phyloP scores from a whole-genome alignment of 768 basidiomycete genomes.

The Candolleomyces efflorescens region DNA sequence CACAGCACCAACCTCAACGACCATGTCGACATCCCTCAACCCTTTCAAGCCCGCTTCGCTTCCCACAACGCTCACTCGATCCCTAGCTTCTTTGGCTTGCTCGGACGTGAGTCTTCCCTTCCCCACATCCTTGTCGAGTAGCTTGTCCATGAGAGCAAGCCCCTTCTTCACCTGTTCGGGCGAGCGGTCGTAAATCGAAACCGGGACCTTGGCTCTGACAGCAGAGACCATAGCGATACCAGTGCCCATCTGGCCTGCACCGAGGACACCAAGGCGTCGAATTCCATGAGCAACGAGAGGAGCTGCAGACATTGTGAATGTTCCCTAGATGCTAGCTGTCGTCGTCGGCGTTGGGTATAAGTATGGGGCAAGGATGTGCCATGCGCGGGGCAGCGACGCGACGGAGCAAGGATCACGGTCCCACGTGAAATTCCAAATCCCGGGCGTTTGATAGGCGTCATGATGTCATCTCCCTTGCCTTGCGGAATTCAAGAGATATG shows the following conservation, averaged over 20 bases:
- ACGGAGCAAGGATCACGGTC: slow-evolving; percentile 8
- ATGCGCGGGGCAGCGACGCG: slow-evolving; percentile 1
- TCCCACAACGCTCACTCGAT: slow-evolving; percentile 59
- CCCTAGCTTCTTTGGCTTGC: slow-evolving; percentile 71
- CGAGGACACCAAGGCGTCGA: slow-evolving; percentile 70
- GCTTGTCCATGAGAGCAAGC: slow-evolving; percentile 68
- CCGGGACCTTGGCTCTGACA: slow-evolving; percentile 79
- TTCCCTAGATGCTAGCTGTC: not conserved
- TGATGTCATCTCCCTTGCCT: not conserved
- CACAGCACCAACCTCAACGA: slow-evolving; percentile 66
- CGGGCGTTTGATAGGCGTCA: not conserved
- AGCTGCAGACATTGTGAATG: slow-evolving; percentile 35
- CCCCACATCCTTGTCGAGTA: slow-evolving; percentile 83
- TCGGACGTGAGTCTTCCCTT: slow-evolving; percentile 72
- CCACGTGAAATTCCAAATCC: slow-evolving; percentile 4
- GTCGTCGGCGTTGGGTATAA: not conserved
- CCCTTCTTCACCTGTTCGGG: slow-evolving; percentile 70
- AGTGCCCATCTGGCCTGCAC: slow-evolving; percentile 86
- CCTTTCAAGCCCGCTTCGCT: slow-evolving; percentile 44
- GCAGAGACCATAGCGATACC: slow-evolving; percentile 90
- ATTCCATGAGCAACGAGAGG: slow-evolving; percentile 62
- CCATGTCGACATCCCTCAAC: slow-evolving; percentile 82
- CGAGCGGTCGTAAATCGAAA: slow-evolving; percentile 82
- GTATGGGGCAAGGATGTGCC: not conserved
- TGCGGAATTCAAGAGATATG: no score